Percentiles rank a stretch among this genome's conserved stretches.
phyloP scores from a whole-genome alignment of 2,329 filamentous ascomycete genomes.

The Fusarium lyarnte region DNA sequence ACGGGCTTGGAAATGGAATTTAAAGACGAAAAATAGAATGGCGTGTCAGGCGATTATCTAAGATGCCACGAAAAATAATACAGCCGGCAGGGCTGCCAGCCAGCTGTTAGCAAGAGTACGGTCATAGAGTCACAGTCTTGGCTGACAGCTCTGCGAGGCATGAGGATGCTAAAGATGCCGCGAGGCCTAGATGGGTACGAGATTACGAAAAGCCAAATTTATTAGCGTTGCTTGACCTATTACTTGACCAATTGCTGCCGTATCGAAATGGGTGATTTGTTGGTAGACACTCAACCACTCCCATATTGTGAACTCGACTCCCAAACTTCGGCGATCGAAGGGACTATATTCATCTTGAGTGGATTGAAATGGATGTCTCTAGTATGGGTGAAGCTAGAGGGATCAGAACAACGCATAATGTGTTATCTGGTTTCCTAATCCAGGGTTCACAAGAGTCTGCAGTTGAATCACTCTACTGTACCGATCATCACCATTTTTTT shows the following conservation, averaged over 20 bases:
- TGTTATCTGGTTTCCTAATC: slow-evolving; percentile 40
- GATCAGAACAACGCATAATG: slow-evolving; percentile 38
- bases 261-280: background rate
- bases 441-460: slow-evolving; percentile 19
- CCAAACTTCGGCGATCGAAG: background rate
- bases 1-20: slow-evolving; percentile 73
- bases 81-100: slow-evolving; percentile 69
- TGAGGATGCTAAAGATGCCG: slow-evolving; percentile 66
- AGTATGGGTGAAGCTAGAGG: slow-evolving; percentile 6
- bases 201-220: slow-evolving; percentile 24
- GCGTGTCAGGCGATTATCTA: slow-evolving; percentile 67
- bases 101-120: slow-evolving; percentile 64
- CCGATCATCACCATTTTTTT: slow-evolving; percentile 17
- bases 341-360: background rate
- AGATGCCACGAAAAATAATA: slow-evolving; percentile 62
- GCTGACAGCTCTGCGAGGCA: slow-evolving; percentile 69
- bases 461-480: slow-evolving; percentile 10
- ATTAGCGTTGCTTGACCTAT: slow-evolving; percentile 15
- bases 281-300: background rate
- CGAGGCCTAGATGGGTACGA: slow-evolving; percentile 71
- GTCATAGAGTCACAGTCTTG: slow-evolving; percentile 67
- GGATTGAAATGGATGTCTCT: background rate
- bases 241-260: slow-evolving; percentile 3
- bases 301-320: slow-evolving; percentile 5
- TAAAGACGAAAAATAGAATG: slow-evolving; percentile 59